Evolutionary conservation across 495 filamentous ascomycete genomes (phyloP).

Genomic region (Pseudomonodictys pantanalensis): DNA sequence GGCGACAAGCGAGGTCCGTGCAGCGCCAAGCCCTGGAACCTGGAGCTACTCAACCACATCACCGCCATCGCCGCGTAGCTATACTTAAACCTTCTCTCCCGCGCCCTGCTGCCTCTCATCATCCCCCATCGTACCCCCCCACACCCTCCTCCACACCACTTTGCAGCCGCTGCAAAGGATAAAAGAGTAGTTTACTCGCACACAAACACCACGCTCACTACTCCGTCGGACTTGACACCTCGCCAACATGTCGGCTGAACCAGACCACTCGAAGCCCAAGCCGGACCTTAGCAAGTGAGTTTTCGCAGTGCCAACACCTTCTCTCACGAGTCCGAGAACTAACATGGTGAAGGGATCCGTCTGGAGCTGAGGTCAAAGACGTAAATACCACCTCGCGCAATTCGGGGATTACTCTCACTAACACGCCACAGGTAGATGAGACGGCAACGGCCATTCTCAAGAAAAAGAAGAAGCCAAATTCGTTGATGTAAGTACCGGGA

Average conservation of each 20-base stretch:
- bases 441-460: conserved; percentile 97
- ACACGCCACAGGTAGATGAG: conserved; percentile 67
- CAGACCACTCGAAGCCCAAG: conserved; percentile 85
- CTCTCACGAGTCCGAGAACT: conserved; percentile 40
- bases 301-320: background rate
- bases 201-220: background rate
- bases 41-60: conserved; percentile 17
- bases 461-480: conserved; percentile 99
- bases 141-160: background rate
- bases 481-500: conserved; percentile 69
- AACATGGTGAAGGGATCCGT: conserved; percentile 66
- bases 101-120: conserved; percentile 7
- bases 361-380: conserved; percentile 82
- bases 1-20: conserved; percentile 16
- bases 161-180: background rate
- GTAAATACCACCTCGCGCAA: conserved; percentile 50
- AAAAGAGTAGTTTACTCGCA: no score
- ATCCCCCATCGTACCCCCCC: conserved; percentile 3
- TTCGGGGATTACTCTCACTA: conserved; percentile 22
- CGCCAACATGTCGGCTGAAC: conserved; percentile 63
- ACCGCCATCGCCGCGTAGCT: conserved; percentile 13
- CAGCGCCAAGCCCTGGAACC: conserved; percentile 15
- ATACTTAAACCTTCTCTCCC: conserved; percentile 20
- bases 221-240: background rate
- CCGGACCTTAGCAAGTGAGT: conserved; percentile 78